These are phyloP conservation scores for Escallonia rubra DNA, from an alignment of 129 eudicot species.

Conservation along the genomic window DNA sequence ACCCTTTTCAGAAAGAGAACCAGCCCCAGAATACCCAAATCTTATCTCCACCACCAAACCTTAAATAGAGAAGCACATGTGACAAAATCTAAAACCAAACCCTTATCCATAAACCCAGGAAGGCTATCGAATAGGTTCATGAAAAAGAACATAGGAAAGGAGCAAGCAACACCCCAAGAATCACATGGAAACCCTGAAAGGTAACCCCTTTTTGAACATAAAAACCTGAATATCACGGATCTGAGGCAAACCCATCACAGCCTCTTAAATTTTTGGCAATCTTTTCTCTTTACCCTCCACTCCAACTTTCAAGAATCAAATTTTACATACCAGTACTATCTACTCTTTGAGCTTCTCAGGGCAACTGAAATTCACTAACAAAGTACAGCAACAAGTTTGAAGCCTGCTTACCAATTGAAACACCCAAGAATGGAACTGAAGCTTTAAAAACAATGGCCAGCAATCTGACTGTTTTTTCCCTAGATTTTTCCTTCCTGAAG, in stretches of 20 bases:
- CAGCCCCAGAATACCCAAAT: slow-evolving; percentile 28
- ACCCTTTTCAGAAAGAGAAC: slow-evolving; percentile 8
- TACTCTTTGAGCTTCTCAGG: not conserved
- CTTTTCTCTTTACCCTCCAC: slow-evolving; percentile 14
- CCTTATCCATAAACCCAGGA: slow-evolving; percentile 30
- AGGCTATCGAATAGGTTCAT: slow-evolving; percentile 6
- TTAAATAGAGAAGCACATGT: slow-evolving; percentile 7
- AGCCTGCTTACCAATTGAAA: slow-evolving; percentile 36
- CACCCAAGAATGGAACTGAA: slow-evolving; percentile 16
- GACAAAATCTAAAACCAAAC: slow-evolving; percentile 16
- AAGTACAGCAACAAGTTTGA: slow-evolving; percentile 9
- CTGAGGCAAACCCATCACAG: slow-evolving; percentile 47
- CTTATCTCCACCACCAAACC: slow-evolving; percentile 25
- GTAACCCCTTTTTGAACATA: slow-evolving; percentile 35
- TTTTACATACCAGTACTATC: not conserved
- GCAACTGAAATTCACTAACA: slow-evolving; percentile 1
- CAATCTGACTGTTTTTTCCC: slow-evolving; percentile 3
- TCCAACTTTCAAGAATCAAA: slow-evolving; percentile 5
- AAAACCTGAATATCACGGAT: slow-evolving; percentile 57
- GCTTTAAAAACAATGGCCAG: slow-evolving; percentile 16
- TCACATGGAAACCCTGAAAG: slow-evolving; percentile 35
- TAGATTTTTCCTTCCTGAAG: not conserved
- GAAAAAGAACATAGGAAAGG: slow-evolving; percentile 20
- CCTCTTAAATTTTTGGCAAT: slow-evolving; percentile 20
- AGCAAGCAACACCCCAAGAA: slow-evolving; percentile 26